These are phyloP conservation scores for Fraxinus xanthoxyloides DNA, from an alignment of 305 asterid species.

Conservation along the genomic window DNA sequence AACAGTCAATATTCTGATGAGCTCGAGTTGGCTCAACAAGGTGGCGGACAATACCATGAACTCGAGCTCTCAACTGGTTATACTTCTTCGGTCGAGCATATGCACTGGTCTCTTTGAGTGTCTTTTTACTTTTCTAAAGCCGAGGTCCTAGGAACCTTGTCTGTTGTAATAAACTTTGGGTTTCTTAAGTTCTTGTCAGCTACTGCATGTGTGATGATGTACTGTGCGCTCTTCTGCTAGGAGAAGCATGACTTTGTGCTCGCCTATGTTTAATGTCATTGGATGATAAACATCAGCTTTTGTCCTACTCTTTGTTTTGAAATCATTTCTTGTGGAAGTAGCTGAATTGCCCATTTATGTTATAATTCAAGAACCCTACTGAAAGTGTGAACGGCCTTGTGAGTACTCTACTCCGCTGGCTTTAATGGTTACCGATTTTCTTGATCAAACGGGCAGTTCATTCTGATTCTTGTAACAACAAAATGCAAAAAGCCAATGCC, in stretches of 20 bases:
- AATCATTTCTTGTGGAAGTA: neutral
- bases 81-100: slow-evolving; percentile 57
- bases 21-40: slow-evolving; percentile 56
- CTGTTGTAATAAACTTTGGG: neutral
- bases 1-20: slow-evolving; percentile 45
- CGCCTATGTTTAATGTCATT: neutral
- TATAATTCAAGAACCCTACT: neutral
- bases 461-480: neutral
- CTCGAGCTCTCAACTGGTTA: slow-evolving; percentile 61
- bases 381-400: neutral
- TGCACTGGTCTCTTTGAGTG: slow-evolving; percentile 66
- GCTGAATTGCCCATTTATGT: neutral
- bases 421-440: neutral
- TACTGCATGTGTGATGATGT: neutral
- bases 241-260: neutral
- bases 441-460: neutral
- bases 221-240: neutral
- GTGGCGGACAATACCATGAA: slow-evolving; percentile 48
- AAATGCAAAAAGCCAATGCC: neutral
- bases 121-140: neutral
- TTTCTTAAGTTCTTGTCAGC: neutral
- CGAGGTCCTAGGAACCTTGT: neutral
- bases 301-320: neutral
- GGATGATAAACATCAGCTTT: neutral
- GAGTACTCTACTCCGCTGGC: neutral